These are phyloP conservation scores for Corylus heterophylla DNA, from an alignment of 306 rosid species.

Conservation along the genomic window DNA sequence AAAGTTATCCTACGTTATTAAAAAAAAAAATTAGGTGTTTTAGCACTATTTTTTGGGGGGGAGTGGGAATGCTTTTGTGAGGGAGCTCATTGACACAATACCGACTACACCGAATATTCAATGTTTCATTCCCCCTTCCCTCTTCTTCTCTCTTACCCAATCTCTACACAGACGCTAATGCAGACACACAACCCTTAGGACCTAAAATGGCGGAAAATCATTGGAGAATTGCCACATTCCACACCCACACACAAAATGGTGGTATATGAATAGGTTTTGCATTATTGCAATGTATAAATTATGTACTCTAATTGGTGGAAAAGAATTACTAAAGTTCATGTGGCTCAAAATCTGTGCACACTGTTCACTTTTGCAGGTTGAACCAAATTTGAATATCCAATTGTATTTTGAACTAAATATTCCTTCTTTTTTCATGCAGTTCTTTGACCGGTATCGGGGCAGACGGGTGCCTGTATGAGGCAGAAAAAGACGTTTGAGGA, in stretches of 20 bases:
- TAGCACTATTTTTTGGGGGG: too few species aligned
- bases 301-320: background rate
- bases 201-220: background rate
- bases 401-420: slow-evolving; percentile 16
- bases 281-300: background rate
- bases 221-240: background rate
- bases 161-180: too few species aligned
- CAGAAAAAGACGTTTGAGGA: slow-evolving; percentile 15
- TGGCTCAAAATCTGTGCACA: background rate
- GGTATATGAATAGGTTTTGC: background rate
- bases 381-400: background rate
- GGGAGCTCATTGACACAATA: background rate
- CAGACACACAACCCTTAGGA: too few species aligned
- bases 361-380: background rate
- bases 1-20: too few species aligned
- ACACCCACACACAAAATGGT: background rate
- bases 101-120: background rate
- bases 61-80: background rate
- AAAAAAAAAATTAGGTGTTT: too few species aligned
- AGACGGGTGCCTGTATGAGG: slow-evolving; percentile 85
- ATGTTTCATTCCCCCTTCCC: too few species aligned
- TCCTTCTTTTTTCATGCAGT: slow-evolving; percentile 44
- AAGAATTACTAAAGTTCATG: background rate
- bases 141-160: too few species aligned
- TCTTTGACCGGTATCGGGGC: slow-evolving; percentile 79